These are phyloP conservation scores for Phytopythium montanum DNA, from an alignment of 352 stramenopile species.

Conservation along the genomic window DNA sequence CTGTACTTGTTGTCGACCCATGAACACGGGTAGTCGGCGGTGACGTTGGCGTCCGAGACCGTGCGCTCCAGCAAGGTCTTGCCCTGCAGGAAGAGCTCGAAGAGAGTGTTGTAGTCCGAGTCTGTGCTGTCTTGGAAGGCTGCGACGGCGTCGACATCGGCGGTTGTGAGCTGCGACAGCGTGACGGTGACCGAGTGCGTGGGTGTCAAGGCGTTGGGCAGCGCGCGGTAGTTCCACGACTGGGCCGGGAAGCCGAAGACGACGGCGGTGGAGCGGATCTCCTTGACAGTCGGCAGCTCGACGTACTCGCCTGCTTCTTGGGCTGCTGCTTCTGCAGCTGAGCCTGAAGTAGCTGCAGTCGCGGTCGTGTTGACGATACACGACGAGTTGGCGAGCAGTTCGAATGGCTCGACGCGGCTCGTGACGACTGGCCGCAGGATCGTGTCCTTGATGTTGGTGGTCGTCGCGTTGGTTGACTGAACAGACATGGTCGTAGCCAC, in stretches of 20 bases:
- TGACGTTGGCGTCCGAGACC: constrained; percentile 30
- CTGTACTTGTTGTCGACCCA: constrained; percentile 20
- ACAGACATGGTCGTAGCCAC: constrained; percentile 2
- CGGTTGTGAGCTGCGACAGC: background rate
- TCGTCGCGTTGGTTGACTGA: background rate
- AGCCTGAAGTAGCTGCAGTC: constrained; percentile 1
- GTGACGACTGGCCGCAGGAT: constrained; percentile 28
- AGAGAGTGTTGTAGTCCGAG: constrained; percentile 21
- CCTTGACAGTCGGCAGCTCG: constrained; percentile 22
- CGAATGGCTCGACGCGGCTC: constrained; percentile 22
- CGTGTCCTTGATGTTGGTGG: constrained; percentile 31
- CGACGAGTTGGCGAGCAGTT: constrained; percentile 21
- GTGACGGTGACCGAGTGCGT: constrained; percentile 16
- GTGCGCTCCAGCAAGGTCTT: constrained; percentile 35
- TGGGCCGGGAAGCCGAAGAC: constrained; percentile 32
- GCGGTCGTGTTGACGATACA: constrained; percentile 10
- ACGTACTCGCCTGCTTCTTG: constrained; percentile 15
- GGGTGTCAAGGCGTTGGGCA: constrained; percentile 19
- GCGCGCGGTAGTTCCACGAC: constrained; percentile 39
- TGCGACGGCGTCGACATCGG: constrained; percentile 9
- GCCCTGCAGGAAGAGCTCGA: constrained; percentile 40
- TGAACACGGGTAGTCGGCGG: constrained; percentile 24
- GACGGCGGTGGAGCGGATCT: constrained; percentile 30
- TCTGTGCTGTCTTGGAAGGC: constrained; percentile 16
- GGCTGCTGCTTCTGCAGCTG: background rate